Conservation (phyloP, 2,329 filamentous ascomycete genomes). For the Albophoma yamanashiensis region DNA sequence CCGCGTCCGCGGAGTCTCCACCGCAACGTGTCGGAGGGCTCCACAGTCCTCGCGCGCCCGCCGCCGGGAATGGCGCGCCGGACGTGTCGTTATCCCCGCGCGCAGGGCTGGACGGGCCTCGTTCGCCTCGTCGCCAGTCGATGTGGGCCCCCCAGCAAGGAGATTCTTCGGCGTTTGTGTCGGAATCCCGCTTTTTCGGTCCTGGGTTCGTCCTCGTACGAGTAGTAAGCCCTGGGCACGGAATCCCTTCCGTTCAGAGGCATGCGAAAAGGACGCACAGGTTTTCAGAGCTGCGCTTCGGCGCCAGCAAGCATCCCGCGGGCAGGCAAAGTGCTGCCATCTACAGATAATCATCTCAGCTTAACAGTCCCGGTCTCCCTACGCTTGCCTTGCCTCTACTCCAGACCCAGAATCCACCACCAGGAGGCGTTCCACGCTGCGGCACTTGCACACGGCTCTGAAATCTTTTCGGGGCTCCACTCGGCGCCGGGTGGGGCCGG, state of each 20-base stretch:
- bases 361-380: background rate
- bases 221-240: background rate
- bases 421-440: background rate
- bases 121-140: background rate
- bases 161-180: background rate
- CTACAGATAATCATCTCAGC: too few relatives aligned
- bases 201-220: background rate
- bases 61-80: background rate
- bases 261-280: background rate
- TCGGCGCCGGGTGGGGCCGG: constrained; percentile 1
- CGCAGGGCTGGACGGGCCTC: background rate
- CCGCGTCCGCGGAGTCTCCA: background rate
- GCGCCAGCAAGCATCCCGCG: background rate
- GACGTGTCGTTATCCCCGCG: background rate
- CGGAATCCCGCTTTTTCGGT: background rate
- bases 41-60: background rate
- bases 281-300: background rate
- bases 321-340: background rate
- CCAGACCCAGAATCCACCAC: background rate
- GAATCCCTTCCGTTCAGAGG: background rate
- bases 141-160: background rate
- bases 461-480: background rate
- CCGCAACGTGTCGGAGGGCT: background rate
- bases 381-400: background rate
- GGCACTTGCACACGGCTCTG: background rate